A percentile compares a stretch with the other conserved stretches of the same genome.
These are phyloP conservation scores for Wallacemonas rigidus DNA, from an alignment of 208 protist genomes.

Conservation along the genomic window DNA sequence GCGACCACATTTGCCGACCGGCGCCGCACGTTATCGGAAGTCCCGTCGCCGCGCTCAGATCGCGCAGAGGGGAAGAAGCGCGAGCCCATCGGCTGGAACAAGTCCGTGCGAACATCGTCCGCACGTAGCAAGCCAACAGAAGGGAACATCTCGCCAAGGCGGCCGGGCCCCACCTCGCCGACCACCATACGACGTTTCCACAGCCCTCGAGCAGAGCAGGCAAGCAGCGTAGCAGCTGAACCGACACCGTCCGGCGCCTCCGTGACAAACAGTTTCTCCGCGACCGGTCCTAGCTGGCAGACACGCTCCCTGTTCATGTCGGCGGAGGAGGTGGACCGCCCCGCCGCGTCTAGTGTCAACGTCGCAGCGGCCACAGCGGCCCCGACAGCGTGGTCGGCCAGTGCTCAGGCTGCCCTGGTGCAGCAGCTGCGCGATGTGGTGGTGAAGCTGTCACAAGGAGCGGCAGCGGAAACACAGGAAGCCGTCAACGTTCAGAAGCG, in stretches of 20 bases:
- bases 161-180: background rate
- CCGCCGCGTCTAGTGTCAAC: background rate
- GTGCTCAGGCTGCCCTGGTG: conserved; percentile 32
- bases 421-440: conserved; percentile 49
- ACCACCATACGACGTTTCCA: conserved; percentile 7
- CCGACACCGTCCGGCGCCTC: background rate
- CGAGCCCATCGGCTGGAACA: conserved; percentile 27
- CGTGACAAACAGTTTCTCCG: background rate
- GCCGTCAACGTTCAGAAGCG: conserved; percentile 33
- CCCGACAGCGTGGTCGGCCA: conserved; percentile 11
- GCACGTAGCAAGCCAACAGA: background rate
- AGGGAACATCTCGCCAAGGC: background rate
- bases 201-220: background rate
- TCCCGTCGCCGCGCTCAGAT: background rate
- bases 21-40: background rate
- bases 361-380: background rate
- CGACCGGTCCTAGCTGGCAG: background rate
- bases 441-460: conserved; percentile 38
- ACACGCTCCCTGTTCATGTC: conserved; percentile 1
- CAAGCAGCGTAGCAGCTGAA: background rate
- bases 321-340: background rate
- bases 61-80: background rate
- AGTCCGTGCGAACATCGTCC: conserved; percentile 22
- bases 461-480: conserved; percentile 40
- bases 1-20: background rate